Evolutionary conservation across 225 moss, liverwort and hornwort species (phyloP).

Genomic region (Sphagnum tenellum): DNA sequence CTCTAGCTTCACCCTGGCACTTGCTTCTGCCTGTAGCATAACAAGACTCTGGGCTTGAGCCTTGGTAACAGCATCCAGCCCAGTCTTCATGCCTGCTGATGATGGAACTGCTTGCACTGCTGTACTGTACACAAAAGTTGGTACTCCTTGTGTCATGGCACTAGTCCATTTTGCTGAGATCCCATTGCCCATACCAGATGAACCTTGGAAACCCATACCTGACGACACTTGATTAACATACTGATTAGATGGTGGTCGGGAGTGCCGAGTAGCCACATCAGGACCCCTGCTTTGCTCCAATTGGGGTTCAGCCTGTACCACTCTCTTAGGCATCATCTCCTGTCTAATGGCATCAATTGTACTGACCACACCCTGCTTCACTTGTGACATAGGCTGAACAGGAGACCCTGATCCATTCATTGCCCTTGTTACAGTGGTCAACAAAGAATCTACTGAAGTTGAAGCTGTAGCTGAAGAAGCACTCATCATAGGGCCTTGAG

Average conservation of each 20-base stretch:
- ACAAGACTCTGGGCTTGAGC: conserved; percentile 46
- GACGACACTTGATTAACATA: conserved; percentile 13
- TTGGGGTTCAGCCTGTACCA: conserved; percentile 14
- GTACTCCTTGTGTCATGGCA: conserved; percentile 38
- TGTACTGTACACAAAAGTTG: conserved; percentile 60
- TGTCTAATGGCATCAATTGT: conserved; percentile 10
- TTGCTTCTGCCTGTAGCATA: conserved; percentile 38
- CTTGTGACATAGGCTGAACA: conserved; percentile 26
- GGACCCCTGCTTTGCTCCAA: conserved; percentile 14
- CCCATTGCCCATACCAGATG: conserved; percentile 30
- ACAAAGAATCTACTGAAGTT: conserved; percentile 36
- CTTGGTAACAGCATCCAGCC: conserved; percentile 38
- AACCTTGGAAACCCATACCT: conserved; percentile 44
- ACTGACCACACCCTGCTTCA: conserved; percentile 35
- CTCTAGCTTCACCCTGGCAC: conserved; percentile 37
- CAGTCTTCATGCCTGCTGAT: conserved; percentile 14
- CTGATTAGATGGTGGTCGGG: conserved; percentile 19
- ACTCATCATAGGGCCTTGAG: conserved; percentile 27
- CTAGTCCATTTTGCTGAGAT: conserved; percentile 42
- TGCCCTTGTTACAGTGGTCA: conserved; percentile 36
- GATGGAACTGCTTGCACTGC: conserved; percentile 43
- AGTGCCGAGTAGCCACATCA: conserved; percentile 11
- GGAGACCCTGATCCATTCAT: conserved; percentile 39
- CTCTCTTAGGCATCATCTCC: conserved; percentile 21
- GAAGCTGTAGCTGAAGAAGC: conserved; percentile 20